Evolutionary conservation across 2,329 filamentous ascomycete species (phyloP).

Genomic region (Xylaria sp.): DNA sequence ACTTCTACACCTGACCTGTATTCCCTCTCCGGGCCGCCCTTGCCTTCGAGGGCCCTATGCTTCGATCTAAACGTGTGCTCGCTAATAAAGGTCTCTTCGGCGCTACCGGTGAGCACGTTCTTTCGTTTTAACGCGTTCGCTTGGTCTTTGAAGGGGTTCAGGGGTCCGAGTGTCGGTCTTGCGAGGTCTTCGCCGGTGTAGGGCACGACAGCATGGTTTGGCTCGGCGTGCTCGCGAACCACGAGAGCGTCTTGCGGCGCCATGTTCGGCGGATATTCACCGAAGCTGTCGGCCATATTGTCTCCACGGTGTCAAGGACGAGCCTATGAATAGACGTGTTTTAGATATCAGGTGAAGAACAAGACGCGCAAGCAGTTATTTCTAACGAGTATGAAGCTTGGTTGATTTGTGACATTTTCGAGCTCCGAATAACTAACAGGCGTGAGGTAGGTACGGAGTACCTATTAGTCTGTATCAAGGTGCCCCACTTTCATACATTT

Average conservation of each 20-base stretch:
- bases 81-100: slow-evolving; percentile 87
- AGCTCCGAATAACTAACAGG: not conserved
- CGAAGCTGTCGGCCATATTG: slow-evolving; percentile 67
- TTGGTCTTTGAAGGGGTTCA: slow-evolving; percentile 78
- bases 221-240: slow-evolving; percentile 63
- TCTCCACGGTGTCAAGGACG: not conserved
- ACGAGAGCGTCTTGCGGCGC: slow-evolving; percentile 71
- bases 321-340: not conserved
- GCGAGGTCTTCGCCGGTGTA: slow-evolving; percentile 79
- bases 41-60: slow-evolving; percentile 83
- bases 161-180: slow-evolving; percentile 72
- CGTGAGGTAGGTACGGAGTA: no score
- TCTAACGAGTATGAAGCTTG: slow-evolving; percentile 9
- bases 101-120: slow-evolving; percentile 84
- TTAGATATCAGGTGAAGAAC: not conserved
- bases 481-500: not conserved
- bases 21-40: slow-evolving; percentile 66
- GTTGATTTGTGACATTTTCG: not conserved
- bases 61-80: slow-evolving; percentile 90
- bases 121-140: slow-evolving; percentile 74
- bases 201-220: slow-evolving; percentile 69
- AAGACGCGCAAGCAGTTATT: slow-evolving; percentile 7
- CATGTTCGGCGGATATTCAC: slow-evolving; percentile 74
- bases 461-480: not conserved
- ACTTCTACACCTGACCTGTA: slow-evolving; percentile 63